These are phyloP conservation scores for Oidiodendron maius DNA, from an alignment of 495 filamentous ascomycete species.

Conservation along the genomic window DNA sequence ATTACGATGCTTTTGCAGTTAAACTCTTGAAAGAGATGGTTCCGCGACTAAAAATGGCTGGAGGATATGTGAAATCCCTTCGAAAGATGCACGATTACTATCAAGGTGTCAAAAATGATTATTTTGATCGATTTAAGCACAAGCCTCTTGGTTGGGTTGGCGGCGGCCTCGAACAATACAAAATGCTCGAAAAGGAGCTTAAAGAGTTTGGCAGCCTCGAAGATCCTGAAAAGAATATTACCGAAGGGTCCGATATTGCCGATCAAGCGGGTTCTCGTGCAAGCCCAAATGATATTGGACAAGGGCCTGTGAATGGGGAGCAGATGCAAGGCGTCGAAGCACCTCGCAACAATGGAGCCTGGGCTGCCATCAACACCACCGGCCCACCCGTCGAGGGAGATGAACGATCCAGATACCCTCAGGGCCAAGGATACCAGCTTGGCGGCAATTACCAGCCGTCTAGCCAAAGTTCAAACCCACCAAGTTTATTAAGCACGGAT, in stretches of 20 bases:
- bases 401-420: slow-evolving; percentile 10
- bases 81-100: slow-evolving; percentile 64
- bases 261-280: slow-evolving; percentile 18
- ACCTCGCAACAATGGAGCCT: slow-evolving; percentile 15
- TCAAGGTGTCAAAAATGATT: slow-evolving; percentile 56
- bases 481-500: slow-evolving; percentile 13
- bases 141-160: slow-evolving; percentile 4
- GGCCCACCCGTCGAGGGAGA: slow-evolving; percentile 14
- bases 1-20: slow-evolving; percentile 31
- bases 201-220: slow-evolving; percentile 25
- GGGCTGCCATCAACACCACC: slow-evolving; percentile 17
- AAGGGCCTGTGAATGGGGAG: slow-evolving; percentile 18
- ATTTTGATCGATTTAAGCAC: slow-evolving; percentile 19
- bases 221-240: slow-evolving; percentile 14
- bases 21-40: slow-evolving; percentile 53
- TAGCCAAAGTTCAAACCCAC: slow-evolving; percentile 11
- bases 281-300: slow-evolving; percentile 21
- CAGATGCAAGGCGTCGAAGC: slow-evolving; percentile 21
- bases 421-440: slow-evolving; percentile 8
- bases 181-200: slow-evolving; percentile 27
- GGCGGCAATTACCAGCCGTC: slow-evolving; percentile 12
- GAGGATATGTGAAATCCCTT: slow-evolving; percentile 64
- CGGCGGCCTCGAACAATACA: slow-evolving; percentile 70
- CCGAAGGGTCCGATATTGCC: slow-evolving; percentile 17
- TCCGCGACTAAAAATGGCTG: slow-evolving; percentile 60